Evolutionary conservation across 192 early-diverging fungal species (phyloP), one percentile per base, ranked within the genome.

Genomic region (Linnemannia exigua): DNA sequence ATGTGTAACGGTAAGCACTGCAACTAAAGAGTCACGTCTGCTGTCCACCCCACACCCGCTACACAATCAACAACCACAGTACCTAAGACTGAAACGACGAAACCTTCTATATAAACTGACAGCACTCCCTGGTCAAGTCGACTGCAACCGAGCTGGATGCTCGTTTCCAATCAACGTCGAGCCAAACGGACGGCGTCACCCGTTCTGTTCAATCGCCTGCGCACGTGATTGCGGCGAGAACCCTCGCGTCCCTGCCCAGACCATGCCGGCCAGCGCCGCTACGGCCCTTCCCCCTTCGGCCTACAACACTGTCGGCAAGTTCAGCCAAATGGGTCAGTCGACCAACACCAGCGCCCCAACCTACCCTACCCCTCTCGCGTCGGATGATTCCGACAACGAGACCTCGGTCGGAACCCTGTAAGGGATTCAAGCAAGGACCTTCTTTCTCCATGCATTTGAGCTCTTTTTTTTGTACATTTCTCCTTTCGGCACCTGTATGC

Each of bases 141-240:
- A 47, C 20, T 83, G 81, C 50, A 61, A 37, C 35, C 70, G 71
- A 35, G 61, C 17, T 6, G 76, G 76, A 1, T 83, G 81, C 76
- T 15, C 48, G 20, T 31, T 38, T 0, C 81, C 81, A 7, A 83
- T 83, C 71, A 77, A 77, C 38, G 71, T 83, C 2, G 75, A 76
- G n/a, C 51, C 47, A 11, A 70, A 41, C 31, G 61, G 70, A 12
- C 44, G 54, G 50, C 75, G 81, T 16, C 81, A 83, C 46, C 70
- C 70, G 5, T 83, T 68, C 44, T 83, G 81, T 25, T 83, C 81
- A 1, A 44, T 61, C 17, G 63, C 2, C 1, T 83, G 81, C 46
- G 81, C 81, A 22, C 70, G 70, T 20, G 75, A 71, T 8, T 83
- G 81, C 33, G 81, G 81, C 25, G 81, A 83, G 51, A 83, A 67